These are phyloP conservation scores for Fraxinus xanthoxyloides DNA, from an alignment of 305 asterid species.

Conservation along the genomic window DNA sequence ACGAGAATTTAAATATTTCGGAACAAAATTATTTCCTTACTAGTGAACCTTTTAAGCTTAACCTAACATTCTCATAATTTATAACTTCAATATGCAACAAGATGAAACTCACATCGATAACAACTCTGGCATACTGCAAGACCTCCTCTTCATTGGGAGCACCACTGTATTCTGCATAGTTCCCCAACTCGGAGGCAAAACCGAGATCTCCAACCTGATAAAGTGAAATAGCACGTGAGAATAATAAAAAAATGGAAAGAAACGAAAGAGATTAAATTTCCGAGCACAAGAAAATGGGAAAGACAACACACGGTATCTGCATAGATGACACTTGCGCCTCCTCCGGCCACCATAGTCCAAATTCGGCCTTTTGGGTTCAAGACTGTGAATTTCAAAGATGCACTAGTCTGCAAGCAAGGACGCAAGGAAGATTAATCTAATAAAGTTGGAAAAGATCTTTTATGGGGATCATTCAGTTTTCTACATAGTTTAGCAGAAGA, in stretches of 20 bases:
- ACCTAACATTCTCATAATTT: not conserved
- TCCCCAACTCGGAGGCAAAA: conserved; percentile 89
- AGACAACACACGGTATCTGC: conserved; percentile 69
- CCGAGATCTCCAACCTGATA: conserved; percentile 96
- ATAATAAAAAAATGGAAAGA: not conserved
- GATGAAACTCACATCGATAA: conserved; percentile 65
- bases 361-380: conserved; percentile 93
- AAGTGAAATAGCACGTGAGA: not conserved
- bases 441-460: not conserved
- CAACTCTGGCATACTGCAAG: conserved; percentile 93
- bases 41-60: not conserved
- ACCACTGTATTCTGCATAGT: conserved; percentile 93
- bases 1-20: not conserved
- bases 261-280: not conserved
- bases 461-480: not conserved
- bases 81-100: not conserved
- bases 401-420: conserved; percentile 69
- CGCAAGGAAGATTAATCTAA: not conserved
- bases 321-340: conserved; percentile 96
- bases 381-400: conserved; percentile 91
- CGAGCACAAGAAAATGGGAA: not conserved
- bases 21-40: not conserved
- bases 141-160: conserved; percentile 98
- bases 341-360: conserved; percentile 99
- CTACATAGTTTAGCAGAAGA: not conserved